Percentiles rank a stretch among this genome's conserved stretches.
These are phyloP conservation scores for Pestalotiopsis sp. DNA, from an alignment of 2,329 filamentous ascomycete species.

Conservation along the genomic window DNA sequence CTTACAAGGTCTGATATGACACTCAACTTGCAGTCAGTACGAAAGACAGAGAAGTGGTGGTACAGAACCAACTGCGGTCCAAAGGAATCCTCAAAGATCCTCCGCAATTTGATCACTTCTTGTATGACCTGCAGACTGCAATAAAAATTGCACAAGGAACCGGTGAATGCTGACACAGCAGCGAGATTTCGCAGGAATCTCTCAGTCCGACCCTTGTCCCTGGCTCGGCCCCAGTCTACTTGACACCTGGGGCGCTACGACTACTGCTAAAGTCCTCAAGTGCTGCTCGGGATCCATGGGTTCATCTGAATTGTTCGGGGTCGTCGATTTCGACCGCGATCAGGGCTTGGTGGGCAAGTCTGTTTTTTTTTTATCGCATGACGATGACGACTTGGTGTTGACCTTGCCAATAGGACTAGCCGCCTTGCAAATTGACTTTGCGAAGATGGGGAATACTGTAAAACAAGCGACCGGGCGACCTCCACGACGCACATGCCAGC, in stretches of 20 bases:
- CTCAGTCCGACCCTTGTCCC: not conserved
- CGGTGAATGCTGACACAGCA: not conserved
- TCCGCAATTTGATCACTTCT: not conserved
- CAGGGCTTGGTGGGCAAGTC: not conserved
- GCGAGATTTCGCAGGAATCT: not conserved
- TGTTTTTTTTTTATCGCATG: not conserved
- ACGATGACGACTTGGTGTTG: not conserved
- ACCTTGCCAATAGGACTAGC: not conserved
- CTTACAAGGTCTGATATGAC: not conserved
- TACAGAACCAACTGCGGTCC: not conserved
- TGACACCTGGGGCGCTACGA: not conserved
- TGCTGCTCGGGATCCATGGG: not conserved
- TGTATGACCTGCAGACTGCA: not conserved
- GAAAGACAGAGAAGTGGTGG: not conserved
- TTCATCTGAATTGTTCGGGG: not conserved
- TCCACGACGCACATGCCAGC: not conserved
- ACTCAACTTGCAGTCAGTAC: not conserved
- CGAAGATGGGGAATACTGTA: not conserved
- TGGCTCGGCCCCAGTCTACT: slow-evolving; percentile 5
- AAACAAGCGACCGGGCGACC: not conserved
- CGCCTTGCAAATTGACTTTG: slow-evolving; percentile 1
- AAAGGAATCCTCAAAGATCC: not conserved
- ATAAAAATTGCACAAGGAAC: not conserved
- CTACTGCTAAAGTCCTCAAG: not conserved
- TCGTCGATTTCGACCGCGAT: not conserved